phyloP scores from a whole-genome alignment of 805 yeast genomes.

The Zygoascus biomembranicola region DNA sequence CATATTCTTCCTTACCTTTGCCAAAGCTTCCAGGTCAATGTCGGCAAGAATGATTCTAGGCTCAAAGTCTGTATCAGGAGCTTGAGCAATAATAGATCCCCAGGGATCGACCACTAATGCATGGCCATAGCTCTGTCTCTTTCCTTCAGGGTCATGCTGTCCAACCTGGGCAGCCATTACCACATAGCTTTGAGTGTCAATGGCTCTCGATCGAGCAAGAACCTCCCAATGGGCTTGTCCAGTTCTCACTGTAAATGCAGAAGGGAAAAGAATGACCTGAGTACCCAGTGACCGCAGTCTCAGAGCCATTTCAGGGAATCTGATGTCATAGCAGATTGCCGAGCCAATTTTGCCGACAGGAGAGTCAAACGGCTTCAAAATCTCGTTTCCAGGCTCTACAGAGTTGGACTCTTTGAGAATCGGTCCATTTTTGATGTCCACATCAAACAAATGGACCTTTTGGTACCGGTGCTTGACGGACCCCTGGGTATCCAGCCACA shows the following conservation, averaged over 20 bases:
- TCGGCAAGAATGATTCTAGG: constrained; percentile 55
- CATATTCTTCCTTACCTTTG: constrained; percentile 54
- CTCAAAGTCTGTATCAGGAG: constrained; percentile 37
- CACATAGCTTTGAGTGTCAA: constrained; percentile 81
- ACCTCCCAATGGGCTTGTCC: constrained; percentile 88
- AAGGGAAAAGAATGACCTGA: constrained; percentile 69
- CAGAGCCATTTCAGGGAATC: constrained; percentile 77
- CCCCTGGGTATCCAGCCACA: constrained; percentile 66
- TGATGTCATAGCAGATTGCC: constrained; percentile 63
- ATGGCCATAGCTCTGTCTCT: constrained; percentile 78
- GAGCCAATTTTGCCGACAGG: constrained; percentile 43
- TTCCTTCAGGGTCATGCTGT: constrained; percentile 47
- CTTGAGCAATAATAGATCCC: constrained; percentile 67
- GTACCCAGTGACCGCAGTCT: constrained; percentile 63
- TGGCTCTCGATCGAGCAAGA: constrained; percentile 75
- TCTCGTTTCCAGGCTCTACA: constrained; percentile 65
- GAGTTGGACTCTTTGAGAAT: constrained; percentile 66
- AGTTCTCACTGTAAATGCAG: constrained; percentile 88
- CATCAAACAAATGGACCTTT: constrained; percentile 85
- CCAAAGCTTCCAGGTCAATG: constrained; percentile 44
- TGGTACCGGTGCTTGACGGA: constrained; percentile 62
- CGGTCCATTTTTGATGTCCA: constrained; percentile 72
- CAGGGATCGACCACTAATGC: constrained; percentile 85
- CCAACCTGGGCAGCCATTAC: constrained; percentile 89
- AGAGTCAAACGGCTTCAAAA: constrained; percentile 48